Conservation (phyloP, 805 yeast genomes). For the Schizosaccharomyces octosporus region DNA sequence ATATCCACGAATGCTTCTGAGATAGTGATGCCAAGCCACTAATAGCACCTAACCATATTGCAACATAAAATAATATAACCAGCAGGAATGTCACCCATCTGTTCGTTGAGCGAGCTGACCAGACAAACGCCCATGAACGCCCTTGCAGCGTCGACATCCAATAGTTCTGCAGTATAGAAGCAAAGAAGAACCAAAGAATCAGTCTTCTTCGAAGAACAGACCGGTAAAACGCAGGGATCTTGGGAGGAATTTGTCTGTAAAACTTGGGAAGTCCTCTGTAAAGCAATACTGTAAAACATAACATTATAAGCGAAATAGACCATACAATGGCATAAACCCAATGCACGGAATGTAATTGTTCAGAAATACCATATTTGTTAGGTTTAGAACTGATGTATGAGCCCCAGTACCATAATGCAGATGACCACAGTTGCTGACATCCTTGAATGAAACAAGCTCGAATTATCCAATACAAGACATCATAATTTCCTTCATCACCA, state of each 20-base stretch:
- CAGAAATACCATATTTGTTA: neutral
- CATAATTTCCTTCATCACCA: constrained; percentile 1
- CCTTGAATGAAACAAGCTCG: constrained; percentile 2
- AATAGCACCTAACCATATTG: neutral
- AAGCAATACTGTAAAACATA: neutral
- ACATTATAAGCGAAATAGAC: neutral
- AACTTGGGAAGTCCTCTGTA: neutral
- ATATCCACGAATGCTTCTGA: neutral
- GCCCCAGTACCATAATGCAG: constrained; percentile 3
- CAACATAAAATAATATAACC: neutral
- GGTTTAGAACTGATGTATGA: neutral
- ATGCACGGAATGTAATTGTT: neutral
- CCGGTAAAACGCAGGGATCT: constrained; percentile 1
- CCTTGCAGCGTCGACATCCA: constrained; percentile 1
- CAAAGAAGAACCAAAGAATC: constrained; percentile 1
- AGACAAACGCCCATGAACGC: neutral
- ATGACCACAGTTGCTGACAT: constrained; percentile 1
- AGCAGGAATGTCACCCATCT: neutral
- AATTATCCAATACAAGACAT: neutral
- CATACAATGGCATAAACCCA: neutral
- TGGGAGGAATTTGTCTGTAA: constrained; percentile 1
- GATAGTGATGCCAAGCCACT: neutral
- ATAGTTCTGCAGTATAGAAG: neutral
- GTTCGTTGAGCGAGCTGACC: neutral
- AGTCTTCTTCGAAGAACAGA: neutral